Conservation (phyloP, 2,329 filamentous ascomycete species). For the Botryotinia narcissicola region DNA sequence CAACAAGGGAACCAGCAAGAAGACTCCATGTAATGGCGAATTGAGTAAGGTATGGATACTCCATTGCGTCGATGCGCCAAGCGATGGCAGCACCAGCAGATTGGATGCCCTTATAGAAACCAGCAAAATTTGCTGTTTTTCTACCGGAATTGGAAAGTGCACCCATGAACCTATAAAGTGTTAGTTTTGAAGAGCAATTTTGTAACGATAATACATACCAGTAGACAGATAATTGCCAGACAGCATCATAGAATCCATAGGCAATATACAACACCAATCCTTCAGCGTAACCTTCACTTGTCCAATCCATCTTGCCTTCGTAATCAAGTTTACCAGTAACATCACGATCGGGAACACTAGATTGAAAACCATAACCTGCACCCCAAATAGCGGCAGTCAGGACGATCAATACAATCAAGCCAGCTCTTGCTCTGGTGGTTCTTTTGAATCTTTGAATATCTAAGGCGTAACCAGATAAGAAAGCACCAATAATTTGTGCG, state of each 20-base stretch:
- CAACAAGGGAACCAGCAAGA: constrained; percentile 66
- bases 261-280: constrained; percentile 86
- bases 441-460: constrained; percentile 60
- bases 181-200: constrained; percentile 14
- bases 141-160: constrained; percentile 85
- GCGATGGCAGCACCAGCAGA: constrained; percentile 75
- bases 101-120: constrained; percentile 84
- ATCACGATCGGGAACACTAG: constrained; percentile 51
- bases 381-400: constrained; percentile 78
- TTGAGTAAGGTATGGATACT: constrained; percentile 64
- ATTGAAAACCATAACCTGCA: constrained; percentile 72
- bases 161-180: constrained; percentile 72
- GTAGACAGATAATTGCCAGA: constrained; percentile 85
- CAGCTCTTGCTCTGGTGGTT: constrained; percentile 61
- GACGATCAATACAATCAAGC: constrained; percentile 58
- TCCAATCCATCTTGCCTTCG: constrained; percentile 41
- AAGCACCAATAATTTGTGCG: constrained; percentile 74
- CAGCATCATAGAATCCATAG: constrained; percentile 82
- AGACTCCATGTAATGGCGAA: constrained; percentile 75
- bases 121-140: constrained; percentile 84
- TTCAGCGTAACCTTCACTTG: constrained; percentile 61
- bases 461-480: constrained; percentile 67
- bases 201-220: constrained; percentile 65
- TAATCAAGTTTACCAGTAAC: constrained; percentile 44
- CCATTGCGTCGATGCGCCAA: constrained; percentile 63